Evolutionary conservation across 2,329 filamentous ascomycete species (phyloP).

Genomic region (Thelonectria olida): DNA sequence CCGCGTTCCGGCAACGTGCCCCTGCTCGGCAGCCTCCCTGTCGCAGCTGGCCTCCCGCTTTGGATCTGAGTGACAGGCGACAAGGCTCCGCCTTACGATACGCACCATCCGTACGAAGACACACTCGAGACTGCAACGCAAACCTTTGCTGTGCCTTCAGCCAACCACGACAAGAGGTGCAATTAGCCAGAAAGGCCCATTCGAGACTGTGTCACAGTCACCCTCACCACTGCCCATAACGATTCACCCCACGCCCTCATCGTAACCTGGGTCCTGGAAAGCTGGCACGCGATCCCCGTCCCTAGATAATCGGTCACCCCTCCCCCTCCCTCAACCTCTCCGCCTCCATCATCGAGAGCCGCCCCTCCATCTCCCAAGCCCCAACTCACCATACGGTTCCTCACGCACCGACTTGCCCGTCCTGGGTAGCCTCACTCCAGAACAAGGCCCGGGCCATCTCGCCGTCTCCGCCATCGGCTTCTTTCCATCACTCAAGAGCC

Average conservation of each 20-base stretch:
- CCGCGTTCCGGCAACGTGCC: slow-evolving; percentile 13
- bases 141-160: background rate
- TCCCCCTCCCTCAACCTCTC: slow-evolving; percentile 28
- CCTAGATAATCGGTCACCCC: slow-evolving; percentile 22
- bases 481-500: slow-evolving; percentile 16
- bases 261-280: slow-evolving; percentile 11
- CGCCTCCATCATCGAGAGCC: slow-evolving; percentile 35
- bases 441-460: slow-evolving; percentile 23
- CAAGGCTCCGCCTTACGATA: slow-evolving; percentile 15
- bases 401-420: slow-evolving; percentile 42
- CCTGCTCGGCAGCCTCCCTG: slow-evolving; percentile 7
- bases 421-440: slow-evolving; percentile 33
- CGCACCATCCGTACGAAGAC: background rate
- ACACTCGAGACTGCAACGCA: slow-evolving; percentile 1
- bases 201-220: slow-evolving; percentile 10
- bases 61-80: too few species aligned
- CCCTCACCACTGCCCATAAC: slow-evolving; percentile 5
- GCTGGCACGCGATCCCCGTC: slow-evolving; percentile 40
- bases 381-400: slow-evolving; percentile 24
- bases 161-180: background rate
- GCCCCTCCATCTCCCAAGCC: slow-evolving; percentile 32
- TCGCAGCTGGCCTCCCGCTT: slow-evolving; percentile 4
- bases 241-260: slow-evolving; percentile 14
- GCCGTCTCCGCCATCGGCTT: slow-evolving; percentile 24
- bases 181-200: background rate